Evolutionary conservation across 768 basidiomycete genomes (phyloP), one percentile per base, ranked within the genome.

Genomic region (Imleria badia): DNA sequence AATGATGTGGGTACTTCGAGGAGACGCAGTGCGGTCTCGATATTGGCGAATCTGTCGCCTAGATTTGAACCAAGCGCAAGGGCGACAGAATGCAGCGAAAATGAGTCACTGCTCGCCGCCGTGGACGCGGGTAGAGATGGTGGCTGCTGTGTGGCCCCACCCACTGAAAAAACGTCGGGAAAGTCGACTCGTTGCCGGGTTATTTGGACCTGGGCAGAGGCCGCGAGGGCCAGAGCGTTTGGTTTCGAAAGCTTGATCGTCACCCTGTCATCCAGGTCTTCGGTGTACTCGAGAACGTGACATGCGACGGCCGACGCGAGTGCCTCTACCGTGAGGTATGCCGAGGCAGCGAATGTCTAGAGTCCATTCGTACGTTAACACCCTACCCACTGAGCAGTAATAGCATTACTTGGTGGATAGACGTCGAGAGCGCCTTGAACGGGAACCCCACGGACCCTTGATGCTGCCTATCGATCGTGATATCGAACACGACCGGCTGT

Each of bases 61-160:
- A 98, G 77, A 65, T 98, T 98, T 5, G 94, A 89, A 0, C 96
- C 96, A 2, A 98, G 70, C 1, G 91, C 92, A 34, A 98, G 79
- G 10, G 85, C 85, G 4, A 78, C 87, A 2, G 60, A 73, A 51
- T 78, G 75, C 8, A 34, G 34, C 0, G 45, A 38, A 11, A 17
- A 17, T 6, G 29, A 13, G 10, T 26, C 12, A 6, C 17, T 23
- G 12, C 14, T n/a, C n/a, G 9, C 30, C 3, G 10, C 2, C 8
- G 19, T 36, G 4, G 56, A 29, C 17, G 26, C n/a, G n/a, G 10
- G 29, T 22, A 23, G 20, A 26, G 35, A 34, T 17, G 12, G 15
- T n/a, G n/a, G n/a, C n/a, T n/a, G n/a, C n/a, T n/a, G n/a, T n/a
- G n/a, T n/a, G n/a, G n/a, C n/a, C n/a, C n/a, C n/a, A n/a, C 26